These are phyloP conservation scores for slime mould (Dictyostelium discoideum) DNA, from an alignment of 78 protist genomes.

Conservation along the genomic window DNA sequence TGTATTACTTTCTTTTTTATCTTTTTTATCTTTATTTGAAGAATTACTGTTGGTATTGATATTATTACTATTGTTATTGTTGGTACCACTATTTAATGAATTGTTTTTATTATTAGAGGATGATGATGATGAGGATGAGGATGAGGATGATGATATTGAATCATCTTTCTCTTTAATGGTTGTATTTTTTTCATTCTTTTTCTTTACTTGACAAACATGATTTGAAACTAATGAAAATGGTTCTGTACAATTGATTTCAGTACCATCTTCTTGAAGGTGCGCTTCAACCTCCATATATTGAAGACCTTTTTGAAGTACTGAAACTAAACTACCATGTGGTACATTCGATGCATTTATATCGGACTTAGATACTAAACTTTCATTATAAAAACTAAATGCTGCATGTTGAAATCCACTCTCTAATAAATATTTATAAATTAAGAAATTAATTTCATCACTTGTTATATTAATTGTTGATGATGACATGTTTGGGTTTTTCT, in stretches of 20 bases:
- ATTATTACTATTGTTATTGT: no score
- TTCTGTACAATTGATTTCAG: slow-evolving; percentile 82
- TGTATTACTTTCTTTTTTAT: not conserved
- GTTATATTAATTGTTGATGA: slow-evolving; percentile 54
- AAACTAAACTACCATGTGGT: slow-evolving; percentile 93
- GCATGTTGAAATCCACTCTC: slow-evolving; percentile 97
- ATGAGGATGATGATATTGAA: not conserved
- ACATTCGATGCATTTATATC: slow-evolving; percentile 82
- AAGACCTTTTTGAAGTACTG: slow-evolving; percentile 95
- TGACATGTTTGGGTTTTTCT: not conserved
- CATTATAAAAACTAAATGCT: slow-evolving; percentile 94
- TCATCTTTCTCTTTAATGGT: slow-evolving; percentile 15
- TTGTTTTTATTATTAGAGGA: not conserved
- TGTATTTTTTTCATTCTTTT: slow-evolving; percentile 29
- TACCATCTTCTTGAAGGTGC: slow-evolving; percentile 88
- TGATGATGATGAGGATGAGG: no score
- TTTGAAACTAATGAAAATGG: slow-evolving; percentile 69
- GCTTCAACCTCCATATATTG: slow-evolving; percentile 96
- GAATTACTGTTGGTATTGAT: no score
- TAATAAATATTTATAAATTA: slow-evolving; percentile 93
- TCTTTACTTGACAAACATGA: slow-evolving; percentile 69
- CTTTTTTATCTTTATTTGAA: not conserved
- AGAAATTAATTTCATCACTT: slow-evolving; percentile 94
- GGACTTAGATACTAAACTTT: slow-evolving; percentile 78
- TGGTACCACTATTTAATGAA: not conserved